phyloP scores from a whole-genome alignment of 2,329 filamentous ascomycete genomes.

The Fusarium multiceps region DNA sequence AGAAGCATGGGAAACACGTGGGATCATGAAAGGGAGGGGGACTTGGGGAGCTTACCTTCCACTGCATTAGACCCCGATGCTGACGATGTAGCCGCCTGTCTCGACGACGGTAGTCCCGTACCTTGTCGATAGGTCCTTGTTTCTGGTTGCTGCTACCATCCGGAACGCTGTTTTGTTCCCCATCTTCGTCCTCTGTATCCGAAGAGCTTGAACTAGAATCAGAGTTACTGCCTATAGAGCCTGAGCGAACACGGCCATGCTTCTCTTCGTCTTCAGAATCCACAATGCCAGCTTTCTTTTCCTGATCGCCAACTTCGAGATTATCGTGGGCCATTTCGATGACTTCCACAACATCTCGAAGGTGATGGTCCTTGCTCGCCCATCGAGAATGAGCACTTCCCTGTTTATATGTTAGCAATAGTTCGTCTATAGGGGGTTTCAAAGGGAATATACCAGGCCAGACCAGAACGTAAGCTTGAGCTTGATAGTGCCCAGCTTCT shows the following conservation, averaged over 20 bases:
- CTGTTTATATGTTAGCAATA: conserved; percentile 37
- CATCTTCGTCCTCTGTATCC: conserved; percentile 48
- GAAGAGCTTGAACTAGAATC: conserved; percentile 48
- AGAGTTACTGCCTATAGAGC: conserved; percentile 38
- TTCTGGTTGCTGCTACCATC: conserved; percentile 53
- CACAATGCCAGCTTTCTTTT: conserved; percentile 52
- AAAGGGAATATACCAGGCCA: conserved; percentile 50
- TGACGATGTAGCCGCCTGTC: conserved; percentile 70
- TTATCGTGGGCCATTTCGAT: conserved; percentile 56
- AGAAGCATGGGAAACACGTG: conserved; percentile 13
- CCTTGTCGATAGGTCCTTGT: conserved; percentile 60
- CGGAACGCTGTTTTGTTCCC: conserved; percentile 37
- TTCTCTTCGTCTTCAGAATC: conserved; percentile 44
- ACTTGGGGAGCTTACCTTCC: conserved; percentile 56
- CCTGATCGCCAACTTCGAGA: conserved; percentile 46
- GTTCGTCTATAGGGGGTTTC: background rate
- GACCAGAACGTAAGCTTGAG: conserved; percentile 52
- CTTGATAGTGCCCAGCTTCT: conserved; percentile 59
- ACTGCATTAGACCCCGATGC: conserved; percentile 80
- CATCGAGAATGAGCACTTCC: conserved; percentile 52
- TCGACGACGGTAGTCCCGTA: conserved; percentile 70
- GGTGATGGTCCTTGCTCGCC: conserved; percentile 50
- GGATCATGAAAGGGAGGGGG: background rate
- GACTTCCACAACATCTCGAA: conserved; percentile 58
- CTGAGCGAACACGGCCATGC: conserved; percentile 10